Evolutionary conservation across 441 rosid species (phyloP).

Genomic region (Cnidoscolus chayamansa): DNA sequence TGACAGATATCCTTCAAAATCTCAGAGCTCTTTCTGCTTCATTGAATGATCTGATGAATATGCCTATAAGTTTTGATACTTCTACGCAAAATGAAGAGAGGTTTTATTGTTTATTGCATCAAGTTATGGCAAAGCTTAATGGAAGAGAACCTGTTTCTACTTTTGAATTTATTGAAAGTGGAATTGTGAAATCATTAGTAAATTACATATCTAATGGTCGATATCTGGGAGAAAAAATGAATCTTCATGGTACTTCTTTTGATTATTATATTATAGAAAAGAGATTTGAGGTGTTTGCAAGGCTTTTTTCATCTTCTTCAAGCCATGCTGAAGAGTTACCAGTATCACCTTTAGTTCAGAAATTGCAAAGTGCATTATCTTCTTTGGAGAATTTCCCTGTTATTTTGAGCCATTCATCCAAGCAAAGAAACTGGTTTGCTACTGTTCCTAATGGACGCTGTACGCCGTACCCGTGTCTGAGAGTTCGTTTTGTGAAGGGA

Average conservation of each 20-base stretch:
- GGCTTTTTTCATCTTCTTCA: slow-evolving; percentile 50
- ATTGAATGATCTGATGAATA: slow-evolving; percentile 50
- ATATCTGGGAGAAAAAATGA: slow-evolving; percentile 39
- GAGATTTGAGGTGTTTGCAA: slow-evolving; percentile 71
- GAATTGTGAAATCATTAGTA: slow-evolving; percentile 70
- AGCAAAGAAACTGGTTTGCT: slow-evolving; percentile 61
- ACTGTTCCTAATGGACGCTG: slow-evolving; percentile 60
- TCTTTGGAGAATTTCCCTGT: slow-evolving; percentile 86
- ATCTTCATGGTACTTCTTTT: slow-evolving; percentile 29
- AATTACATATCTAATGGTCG: slow-evolving; percentile 67
- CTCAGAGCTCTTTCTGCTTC: slow-evolving; percentile 63
- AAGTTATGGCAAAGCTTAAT: slow-evolving; percentile 57
- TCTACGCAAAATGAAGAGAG: slow-evolving; percentile 48
- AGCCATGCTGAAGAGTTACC: slow-evolving; percentile 49
- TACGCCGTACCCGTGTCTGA: slow-evolving; percentile 65
- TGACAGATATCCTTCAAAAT: slow-evolving; percentile 80
- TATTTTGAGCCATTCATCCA: slow-evolving; percentile 49
- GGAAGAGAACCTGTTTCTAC: slow-evolving; percentile 88
- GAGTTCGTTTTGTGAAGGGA: slow-evolving; percentile 64
- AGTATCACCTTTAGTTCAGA: slow-evolving; percentile 54
- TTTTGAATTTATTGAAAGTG: slow-evolving; percentile 93
- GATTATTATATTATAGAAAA: slow-evolving; percentile 43
- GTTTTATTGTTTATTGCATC: slow-evolving; percentile 46
- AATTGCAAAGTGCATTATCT: slow-evolving; percentile 77
- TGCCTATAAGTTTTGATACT: slow-evolving; percentile 29